A percentile compares a stretch with the other conserved stretches of the same genome.
Conservation (phyloP, 2,329 filamentous ascomycete genomes). For the Sarocladiaceae sp. region DNA sequence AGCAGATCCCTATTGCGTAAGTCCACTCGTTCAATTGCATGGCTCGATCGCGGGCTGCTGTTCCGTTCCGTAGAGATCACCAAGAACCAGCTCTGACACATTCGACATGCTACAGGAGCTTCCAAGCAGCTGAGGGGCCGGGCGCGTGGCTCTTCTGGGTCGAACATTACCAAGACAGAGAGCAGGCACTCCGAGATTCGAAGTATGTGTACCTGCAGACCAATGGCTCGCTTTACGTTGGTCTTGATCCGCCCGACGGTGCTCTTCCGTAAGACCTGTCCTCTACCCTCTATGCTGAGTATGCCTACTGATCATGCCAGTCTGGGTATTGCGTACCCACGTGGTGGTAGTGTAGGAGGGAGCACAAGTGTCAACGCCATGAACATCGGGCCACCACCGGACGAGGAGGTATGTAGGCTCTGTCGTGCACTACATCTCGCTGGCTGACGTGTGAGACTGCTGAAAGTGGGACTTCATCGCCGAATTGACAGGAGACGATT, state of each 20-base stretch:
- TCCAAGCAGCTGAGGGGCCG: conserved; percentile 12
- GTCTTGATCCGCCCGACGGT: conserved; percentile 10
- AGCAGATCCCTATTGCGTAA: conserved; percentile 16
- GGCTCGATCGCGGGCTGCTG: too few species aligned
- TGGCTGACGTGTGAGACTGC: background rate
- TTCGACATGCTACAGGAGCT: conserved; percentile 12
- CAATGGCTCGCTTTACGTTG: conserved; percentile 7
- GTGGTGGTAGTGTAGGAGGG: conserved; percentile 32
- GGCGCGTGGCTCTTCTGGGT: conserved; percentile 55
- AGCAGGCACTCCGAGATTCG: conserved; percentile 15
- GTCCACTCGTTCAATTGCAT: too few species aligned
- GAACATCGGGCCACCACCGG: conserved; percentile 23
- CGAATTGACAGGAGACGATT: background rate
- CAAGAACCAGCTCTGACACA: too few species aligned
- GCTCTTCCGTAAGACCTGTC: background rate
- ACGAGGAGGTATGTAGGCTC: conserved; percentile 13
- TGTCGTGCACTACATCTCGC: background rate
- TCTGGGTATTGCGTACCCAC: conserved; percentile 32
- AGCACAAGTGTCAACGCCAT: conserved; percentile 28
- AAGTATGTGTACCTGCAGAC: conserved; percentile 16
- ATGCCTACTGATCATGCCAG: background rate
- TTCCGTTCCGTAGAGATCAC: too few species aligned
- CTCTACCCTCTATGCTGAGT: too few species aligned
- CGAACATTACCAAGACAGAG: conserved; percentile 43
- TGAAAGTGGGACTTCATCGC: conserved; percentile 25